Evolutionary conservation across 352 stramenopile species (phyloP), one percentile per base, ranked within the genome.

Genomic region (Phytophthora palmivora): DNA sequence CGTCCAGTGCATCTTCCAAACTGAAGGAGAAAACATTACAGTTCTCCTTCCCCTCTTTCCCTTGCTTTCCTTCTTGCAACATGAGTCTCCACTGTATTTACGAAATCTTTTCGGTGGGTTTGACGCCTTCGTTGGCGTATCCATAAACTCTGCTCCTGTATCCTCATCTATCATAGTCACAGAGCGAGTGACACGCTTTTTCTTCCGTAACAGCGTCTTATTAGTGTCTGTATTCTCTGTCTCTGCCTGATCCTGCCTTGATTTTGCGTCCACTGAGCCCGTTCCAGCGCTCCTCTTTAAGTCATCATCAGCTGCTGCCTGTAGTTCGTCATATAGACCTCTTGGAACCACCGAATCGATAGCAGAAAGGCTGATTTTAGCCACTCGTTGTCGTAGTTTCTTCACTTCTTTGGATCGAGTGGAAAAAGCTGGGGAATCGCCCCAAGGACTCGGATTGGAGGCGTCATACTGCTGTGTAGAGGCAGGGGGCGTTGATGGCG

Each of bases 41-140:
- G 19, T 56, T 52, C 32, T 66, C 32, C 51, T 74, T 65, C 30
- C 42, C 34, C 24, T 28, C 24, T 28, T 28, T 6, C 6, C 24
- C 24, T 3, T 28, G 15, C 26, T 16, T 52, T 52, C 52, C 48
- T 21, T 39, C 6, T 45, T 34, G 15, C n/a, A 45, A n/a, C 41
- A 39, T 12, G 38, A 49, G 32, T 58, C 57, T n/a, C 43, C 26
- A 59, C 50, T 63, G 44, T 45, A 47, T 52, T 63, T 67, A 1
- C 76, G 71, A 37, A 65, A 72, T 19, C 74, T 68, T 49, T 90
- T 90, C 6, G 76, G 48, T 21, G 76, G 74, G 32, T 67, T 63
- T 6, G 34, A 39, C 16, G 55, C 59, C 18, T 81, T 84, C 5
- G 76, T 79, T 1, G 76, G 65, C 6, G 78, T 85, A 55, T 82